These are phyloP conservation scores for Cocos nucifera DNA, from an alignment of 176 grass and related monocot genomes.

Conservation along the genomic window DNA sequence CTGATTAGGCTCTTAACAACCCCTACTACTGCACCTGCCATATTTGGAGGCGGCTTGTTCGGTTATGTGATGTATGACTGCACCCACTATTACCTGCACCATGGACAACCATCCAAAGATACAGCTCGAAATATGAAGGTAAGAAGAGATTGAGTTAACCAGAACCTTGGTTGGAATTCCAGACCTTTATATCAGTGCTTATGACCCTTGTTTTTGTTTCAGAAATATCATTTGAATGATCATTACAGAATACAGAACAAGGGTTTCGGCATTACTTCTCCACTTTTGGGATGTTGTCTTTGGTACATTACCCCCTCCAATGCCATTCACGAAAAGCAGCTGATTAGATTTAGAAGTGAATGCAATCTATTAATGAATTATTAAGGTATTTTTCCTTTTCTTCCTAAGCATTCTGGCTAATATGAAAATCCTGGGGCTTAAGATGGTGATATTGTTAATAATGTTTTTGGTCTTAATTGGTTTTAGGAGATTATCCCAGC, in stretches of 20 bases:
- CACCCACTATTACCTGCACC: conserved; percentile 95
- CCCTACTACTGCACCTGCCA: no score
- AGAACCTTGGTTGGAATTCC: neutral
- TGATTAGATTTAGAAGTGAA: conserved; percentile 17
- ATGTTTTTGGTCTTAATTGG: no score
- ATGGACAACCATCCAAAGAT: conserved; percentile 49
- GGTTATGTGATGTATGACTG: conserved; percentile 93
- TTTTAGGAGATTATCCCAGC: no score
- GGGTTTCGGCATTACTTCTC: conserved; percentile 86
- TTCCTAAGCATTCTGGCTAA: no score
- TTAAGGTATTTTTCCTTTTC: no score
- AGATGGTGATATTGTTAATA: no score
- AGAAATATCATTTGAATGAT: conserved; percentile 93
- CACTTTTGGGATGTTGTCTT: conserved; percentile 84
- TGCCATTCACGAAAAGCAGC: conserved; percentile 27
- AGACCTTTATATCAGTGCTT: neutral
- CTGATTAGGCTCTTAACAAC: no score
- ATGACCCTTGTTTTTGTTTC: conserved; percentile 3
- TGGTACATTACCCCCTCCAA: conserved; percentile 53
- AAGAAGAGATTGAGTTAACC: neutral
- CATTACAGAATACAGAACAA: conserved; percentile 90
- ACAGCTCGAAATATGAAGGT: conserved; percentile 79
- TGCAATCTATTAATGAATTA: conserved; percentile 12
- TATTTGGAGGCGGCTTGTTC: conserved; percentile 75
- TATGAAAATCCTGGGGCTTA: no score